phyloP scores from a whole-genome alignment of 73 alveolate species.

The Urostyla sp. region DNA sequence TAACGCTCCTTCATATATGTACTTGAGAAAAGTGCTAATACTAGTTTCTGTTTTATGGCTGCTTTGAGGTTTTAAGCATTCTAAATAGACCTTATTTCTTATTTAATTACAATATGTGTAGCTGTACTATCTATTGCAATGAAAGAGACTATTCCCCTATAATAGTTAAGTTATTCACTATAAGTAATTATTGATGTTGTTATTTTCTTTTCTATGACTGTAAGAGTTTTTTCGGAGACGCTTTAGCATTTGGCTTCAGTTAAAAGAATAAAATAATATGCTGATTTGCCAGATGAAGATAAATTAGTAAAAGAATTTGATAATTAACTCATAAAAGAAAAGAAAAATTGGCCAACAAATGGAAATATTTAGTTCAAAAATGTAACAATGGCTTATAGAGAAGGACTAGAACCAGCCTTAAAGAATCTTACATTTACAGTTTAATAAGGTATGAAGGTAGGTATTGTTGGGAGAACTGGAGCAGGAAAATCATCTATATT shows the following conservation, averaged over 20 bases:
- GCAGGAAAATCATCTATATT: constrained; percentile 75
- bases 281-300: constrained; percentile 44
- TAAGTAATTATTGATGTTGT: neutral
- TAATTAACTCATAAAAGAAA: neutral
- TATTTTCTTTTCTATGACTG: neutral
- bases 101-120: neutral
- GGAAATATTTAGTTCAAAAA: neutral
- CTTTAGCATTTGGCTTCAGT: constrained; percentile 36
- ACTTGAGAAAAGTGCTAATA: constrained; percentile 1
- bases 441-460: constrained; percentile 51
- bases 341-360: neutral
- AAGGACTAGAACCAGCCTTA: constrained; percentile 22
- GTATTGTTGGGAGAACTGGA: constrained; percentile 69
- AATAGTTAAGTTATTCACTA: neutral
- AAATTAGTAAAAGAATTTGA: constrained; percentile 25
- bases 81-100: neutral
- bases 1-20: neutral
- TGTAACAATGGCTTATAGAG: constrained; percentile 14
- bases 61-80: no score
- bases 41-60: neutral
- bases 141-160: neutral
- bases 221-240: neutral
- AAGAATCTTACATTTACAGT: neutral
- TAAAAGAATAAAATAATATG: constrained; percentile 40
- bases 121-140: constrained; percentile 7